A percentile compares a stretch with the other conserved stretches of the same genome.
Evolutionary conservation across 345 rosid species (phyloP).

Genomic region (Barbarea vulgaris): DNA sequence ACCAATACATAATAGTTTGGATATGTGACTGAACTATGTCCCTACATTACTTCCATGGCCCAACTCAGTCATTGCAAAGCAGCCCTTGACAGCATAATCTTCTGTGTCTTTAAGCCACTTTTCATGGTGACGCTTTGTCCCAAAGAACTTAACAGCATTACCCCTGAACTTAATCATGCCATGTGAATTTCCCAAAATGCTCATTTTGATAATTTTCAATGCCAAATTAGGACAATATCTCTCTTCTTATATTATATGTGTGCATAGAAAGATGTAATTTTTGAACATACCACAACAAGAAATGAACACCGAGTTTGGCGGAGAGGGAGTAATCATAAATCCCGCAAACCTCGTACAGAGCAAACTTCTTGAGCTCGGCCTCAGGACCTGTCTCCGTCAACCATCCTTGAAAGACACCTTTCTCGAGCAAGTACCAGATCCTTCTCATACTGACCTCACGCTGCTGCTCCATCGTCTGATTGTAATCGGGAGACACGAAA

Average conservation of each 20-base stretch:
- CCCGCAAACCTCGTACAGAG: constrained; percentile 53
- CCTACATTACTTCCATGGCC: constrained; percentile 98
- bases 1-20: not conserved
- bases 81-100: constrained; percentile 66
- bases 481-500: constrained; percentile 67
- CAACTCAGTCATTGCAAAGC: constrained; percentile 94
- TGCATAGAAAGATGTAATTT: not conserved
- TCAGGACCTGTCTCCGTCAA: constrained; percentile 59
- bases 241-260: not conserved
- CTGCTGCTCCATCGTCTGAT: constrained; percentile 91
- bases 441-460: constrained; percentile 75
- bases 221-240: not conserved
- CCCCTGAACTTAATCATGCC: constrained; percentile 54
- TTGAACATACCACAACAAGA: constrained; percentile 64
- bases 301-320: constrained; percentile 81
- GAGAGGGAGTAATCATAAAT: constrained; percentile 72
- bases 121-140: constrained; percentile 79
- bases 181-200: not conserved
- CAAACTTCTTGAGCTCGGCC: constrained; percentile 58
- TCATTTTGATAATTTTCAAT: not conserved
- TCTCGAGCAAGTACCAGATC: constrained; percentile 55
- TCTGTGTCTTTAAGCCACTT: constrained; percentile 81
- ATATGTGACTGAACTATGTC: constrained; percentile 7
- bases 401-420: constrained; percentile 75
- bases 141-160: constrained; percentile 78